Evolutionary conservation across 371 early-diverging fungal species (phyloP), one percentile per base, ranked within the genome.

Genomic region (Syncephalis fuscata): DNA sequence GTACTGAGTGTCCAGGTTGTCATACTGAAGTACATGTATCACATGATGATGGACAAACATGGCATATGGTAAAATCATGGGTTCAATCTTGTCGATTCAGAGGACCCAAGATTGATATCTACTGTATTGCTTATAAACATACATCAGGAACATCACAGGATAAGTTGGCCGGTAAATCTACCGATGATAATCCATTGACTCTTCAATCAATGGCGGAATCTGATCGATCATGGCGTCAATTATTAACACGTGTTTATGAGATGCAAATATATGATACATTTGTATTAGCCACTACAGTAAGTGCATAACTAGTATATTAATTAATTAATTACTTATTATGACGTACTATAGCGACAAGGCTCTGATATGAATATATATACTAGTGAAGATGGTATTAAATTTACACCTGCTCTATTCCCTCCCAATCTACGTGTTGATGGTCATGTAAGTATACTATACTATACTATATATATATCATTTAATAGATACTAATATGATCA

Each of bases 21-120:
- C 73, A 74, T 61, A 68, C 86, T 19, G 69, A 71, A 59, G 73
- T 71, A 11, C 86, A 67, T 54, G 62, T 75, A 40, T 77, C 87
- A 15, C 59, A 64, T 19, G 70, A 90, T 51, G 68, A 78, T 51
- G 92, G 92, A 19, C 55, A 62, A 25, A 58, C 52, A 17, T 95
- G 92, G 93, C 62, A 60, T 0, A 52, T 62, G 23, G 50, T 96
- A 24, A 80, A 83, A 17, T 78, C 85, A 9, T 88, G 82, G 65
- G 88, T 80, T 15, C 74, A 79, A 27, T 85, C 88, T 53, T 94
- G 94, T 63, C 70, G 80, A 27, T 95, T 88, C 73, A 85, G 83
- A 19, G 79, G 78, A 45, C 60, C 65, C 20, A 58, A 72, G 40
- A 83, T 82, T 45, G 68, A 78, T 2, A 63, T 93, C 16, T 80